A percentile compares a stretch with the other conserved stretches of the same genome.
Conservation (phyloP, 495 filamentous ascomycete genomes). For the Talaromyces trachyspermus region DNA sequence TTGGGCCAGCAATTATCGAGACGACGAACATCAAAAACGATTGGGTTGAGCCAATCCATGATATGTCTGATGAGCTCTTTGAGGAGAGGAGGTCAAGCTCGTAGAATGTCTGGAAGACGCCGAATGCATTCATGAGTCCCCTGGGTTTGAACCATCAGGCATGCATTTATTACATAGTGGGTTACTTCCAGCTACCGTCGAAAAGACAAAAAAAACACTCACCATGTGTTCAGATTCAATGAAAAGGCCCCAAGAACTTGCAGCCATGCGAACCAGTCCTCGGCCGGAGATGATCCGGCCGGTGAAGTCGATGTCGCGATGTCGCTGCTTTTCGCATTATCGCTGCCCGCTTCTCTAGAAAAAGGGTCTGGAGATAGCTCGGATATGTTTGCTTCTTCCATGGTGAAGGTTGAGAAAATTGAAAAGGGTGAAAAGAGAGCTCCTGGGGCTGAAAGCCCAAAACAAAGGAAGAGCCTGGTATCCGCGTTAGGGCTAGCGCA, state of each 20-base stretch:
- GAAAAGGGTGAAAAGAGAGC: background rate
- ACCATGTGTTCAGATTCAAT: conserved; percentile 56
- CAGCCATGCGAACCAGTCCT: conserved; percentile 30
- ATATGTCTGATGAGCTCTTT: conserved; percentile 9
- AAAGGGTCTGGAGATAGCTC: background rate
- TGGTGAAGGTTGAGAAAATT: background rate
- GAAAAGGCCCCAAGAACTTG: conserved; percentile 48
- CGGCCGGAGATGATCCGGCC: background rate
- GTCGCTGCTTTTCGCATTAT: background rate
- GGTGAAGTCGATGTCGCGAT: background rate
- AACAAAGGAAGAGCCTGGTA: no score
- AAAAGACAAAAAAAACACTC: no score
- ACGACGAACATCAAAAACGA: conserved; percentile 9
- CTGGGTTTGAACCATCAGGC: background rate
- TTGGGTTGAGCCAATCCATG: conserved; percentile 12
- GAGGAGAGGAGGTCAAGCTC: conserved; percentile 22
- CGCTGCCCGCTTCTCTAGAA: background rate
- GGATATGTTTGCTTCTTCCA: background rate
- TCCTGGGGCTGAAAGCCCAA: no score
- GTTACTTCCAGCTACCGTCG: no score
- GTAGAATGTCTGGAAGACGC: conserved; percentile 48
- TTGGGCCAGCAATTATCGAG: conserved; percentile 56
- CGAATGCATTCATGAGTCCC: conserved; percentile 43
- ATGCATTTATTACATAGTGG: background rate
- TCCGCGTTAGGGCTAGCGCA: no score